Evolutionary conservation across 2,329 filamentous ascomycete species (phyloP).

Genomic region (Epichloe amarillans): DNA sequence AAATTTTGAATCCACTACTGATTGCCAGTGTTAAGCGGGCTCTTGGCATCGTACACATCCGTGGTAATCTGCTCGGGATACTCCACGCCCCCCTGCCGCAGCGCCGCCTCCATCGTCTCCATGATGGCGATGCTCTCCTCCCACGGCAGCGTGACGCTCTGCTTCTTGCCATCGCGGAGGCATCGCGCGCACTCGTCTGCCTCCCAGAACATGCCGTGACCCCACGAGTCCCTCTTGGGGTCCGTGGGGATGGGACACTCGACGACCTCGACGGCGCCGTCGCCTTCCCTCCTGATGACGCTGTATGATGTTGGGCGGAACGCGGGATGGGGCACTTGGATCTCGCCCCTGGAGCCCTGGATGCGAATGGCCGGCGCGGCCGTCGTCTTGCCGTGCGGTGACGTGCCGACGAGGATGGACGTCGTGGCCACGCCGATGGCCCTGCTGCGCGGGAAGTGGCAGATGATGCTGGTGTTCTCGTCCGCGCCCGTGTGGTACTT

Average conservation of each 20-base stretch:
- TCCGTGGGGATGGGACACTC: conserved; percentile 41
- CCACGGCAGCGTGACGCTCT: conserved; percentile 58
- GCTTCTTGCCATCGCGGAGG: conserved; percentile 60
- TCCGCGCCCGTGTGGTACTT: conserved; percentile 66
- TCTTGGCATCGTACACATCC: conserved; percentile 44
- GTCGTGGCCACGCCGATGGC: conserved; percentile 63
- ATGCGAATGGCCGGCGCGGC: conserved; percentile 60
- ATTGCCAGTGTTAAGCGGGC: conserved; percentile 46
- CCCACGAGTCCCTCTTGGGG: conserved; percentile 32
- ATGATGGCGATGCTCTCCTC: conserved; percentile 75
- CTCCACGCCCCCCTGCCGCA: conserved; percentile 38
- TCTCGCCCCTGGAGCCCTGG: conserved; percentile 69
- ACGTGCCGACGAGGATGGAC: conserved; percentile 45
- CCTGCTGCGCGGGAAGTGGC: conserved; percentile 57
- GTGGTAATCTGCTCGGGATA: conserved; percentile 45
- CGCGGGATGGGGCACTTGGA: conserved; percentile 62
- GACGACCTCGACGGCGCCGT: conserved; percentile 34
- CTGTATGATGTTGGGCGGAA: conserved; percentile 55
- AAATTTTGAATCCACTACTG: conserved; percentile 10
- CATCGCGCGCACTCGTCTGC: conserved; percentile 68
- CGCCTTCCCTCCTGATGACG: conserved; percentile 41
- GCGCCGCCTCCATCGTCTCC: conserved; percentile 50
- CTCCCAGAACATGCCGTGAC: conserved; percentile 83
- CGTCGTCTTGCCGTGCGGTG: conserved; percentile 46
- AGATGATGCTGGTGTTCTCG: conserved; percentile 63